phyloP scores from a whole-genome alignment of 208 protist species.

The Leishmania lainsoni region DNA sequence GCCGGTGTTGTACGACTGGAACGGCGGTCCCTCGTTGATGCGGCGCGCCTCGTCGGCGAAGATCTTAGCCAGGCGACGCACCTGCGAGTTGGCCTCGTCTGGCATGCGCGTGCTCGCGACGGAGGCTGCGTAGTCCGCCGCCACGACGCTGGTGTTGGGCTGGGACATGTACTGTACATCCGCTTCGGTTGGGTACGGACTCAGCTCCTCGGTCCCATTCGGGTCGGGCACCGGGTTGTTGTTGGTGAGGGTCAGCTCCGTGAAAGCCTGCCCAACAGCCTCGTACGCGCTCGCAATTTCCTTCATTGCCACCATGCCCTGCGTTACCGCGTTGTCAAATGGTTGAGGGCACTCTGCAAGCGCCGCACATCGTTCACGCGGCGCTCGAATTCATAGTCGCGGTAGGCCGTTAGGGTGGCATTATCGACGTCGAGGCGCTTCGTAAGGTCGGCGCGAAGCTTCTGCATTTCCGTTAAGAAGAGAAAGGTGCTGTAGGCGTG shows the following conservation, averaged over 20 bases:
- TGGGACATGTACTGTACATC: constrained; percentile 33
- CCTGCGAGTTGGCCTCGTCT: constrained; percentile 46
- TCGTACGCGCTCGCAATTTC: constrained; percentile 63
- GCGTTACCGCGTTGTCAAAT: constrained; percentile 50
- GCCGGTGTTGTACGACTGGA: constrained; percentile 63
- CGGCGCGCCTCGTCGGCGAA: constrained; percentile 56
- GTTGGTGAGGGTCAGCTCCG: constrained; percentile 51
- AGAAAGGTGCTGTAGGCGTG: background rate
- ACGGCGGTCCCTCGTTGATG: constrained; percentile 62
- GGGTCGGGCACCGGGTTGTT: constrained; percentile 23
- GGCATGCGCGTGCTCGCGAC: constrained; percentile 41
- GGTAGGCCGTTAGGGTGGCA: constrained; percentile 36
- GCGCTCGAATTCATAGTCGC: constrained; percentile 64
- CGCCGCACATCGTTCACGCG: constrained; percentile 45
- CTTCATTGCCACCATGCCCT: constrained; percentile 75
- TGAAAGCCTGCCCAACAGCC: constrained; percentile 59
- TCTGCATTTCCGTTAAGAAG: constrained; percentile 20
- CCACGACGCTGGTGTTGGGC: background rate
- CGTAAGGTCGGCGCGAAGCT: constrained; percentile 25
- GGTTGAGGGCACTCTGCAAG: constrained; percentile 41
- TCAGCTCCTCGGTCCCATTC: constrained; percentile 16
- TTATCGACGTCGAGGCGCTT: constrained; percentile 28
- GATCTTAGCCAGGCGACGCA: constrained; percentile 47
- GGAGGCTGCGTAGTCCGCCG: constrained; percentile 29
- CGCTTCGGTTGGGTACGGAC: constrained; percentile 37